Evolutionary conservation across 495 filamentous ascomycete genomes (phyloP), one percentile per base, ranked within the genome.

Genomic region (Penicillium ucsense): DNA sequence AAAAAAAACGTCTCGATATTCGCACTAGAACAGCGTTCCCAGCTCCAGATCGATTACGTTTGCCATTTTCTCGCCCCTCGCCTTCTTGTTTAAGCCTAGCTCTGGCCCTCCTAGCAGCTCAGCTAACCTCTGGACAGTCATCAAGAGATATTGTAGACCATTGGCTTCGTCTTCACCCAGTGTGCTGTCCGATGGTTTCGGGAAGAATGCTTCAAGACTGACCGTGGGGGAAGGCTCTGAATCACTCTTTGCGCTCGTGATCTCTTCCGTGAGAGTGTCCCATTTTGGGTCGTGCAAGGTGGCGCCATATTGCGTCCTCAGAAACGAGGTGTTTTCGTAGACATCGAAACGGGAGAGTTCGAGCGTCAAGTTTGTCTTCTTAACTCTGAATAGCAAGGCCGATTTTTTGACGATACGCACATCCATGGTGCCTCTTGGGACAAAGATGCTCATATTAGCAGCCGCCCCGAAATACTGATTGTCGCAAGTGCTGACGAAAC

Each of bases 331-430:
- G 38, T 51, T 45, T 10, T 51, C 51, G 62, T 80, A 82, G 27
- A 59, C 65, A 43, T 78, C 78, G 49, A 78, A 78, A 5, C 80
- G 63, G 10, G 75, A 63, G 20, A 84, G 61, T 48, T 84, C 76
- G 4, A 84, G 56, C 4, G 77, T 64, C 44, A 78, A 80, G 1
- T 67, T 64, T 0, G 74, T 75, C 4, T 61, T 51, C 41, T 66
- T 71, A 36, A 80, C 56, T 6, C 56, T 59, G 42, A 75, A 80
- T 11, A 62, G 63, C 32, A 80, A 58, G 1, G 76, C 60, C 0
- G 75, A 71, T 51, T 77, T 80, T 12, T 79, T 68, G 1, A 73
- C 61, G 28, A 77, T 67, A 3, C 57, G 50, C 4, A 45, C 52
- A 4, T 73, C 54, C 2, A 54, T 55, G 9, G 59, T 49, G 0